Percentiles rank a stretch among this genome's conserved stretches.
Conservation (phyloP, 306 rosid genomes). For the Pueraria montana region DNA sequence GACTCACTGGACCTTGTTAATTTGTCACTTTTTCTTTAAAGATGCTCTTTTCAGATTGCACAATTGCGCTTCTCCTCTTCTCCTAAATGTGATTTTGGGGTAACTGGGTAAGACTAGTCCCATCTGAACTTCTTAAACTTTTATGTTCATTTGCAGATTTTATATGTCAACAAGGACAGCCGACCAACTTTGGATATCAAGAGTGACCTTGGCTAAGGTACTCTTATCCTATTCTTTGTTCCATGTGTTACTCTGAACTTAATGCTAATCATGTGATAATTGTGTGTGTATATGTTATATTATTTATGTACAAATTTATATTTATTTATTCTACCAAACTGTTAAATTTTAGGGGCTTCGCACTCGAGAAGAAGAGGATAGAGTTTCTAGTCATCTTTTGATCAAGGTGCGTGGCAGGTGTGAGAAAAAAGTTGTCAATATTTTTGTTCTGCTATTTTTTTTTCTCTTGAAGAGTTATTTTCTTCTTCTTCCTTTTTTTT, state of each 20-base stretch:
- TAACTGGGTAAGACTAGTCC: constrained; percentile 29
- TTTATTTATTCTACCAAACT: constrained; percentile 39
- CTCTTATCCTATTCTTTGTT: constrained; percentile 31
- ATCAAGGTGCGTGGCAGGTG: constrained; percentile 66
- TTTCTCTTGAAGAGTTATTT: constrained; percentile 25
- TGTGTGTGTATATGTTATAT: background rate
- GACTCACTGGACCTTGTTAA: constrained; percentile 34
- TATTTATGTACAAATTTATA: background rate
- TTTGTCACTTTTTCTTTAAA: constrained; percentile 38
- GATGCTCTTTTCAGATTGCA: constrained; percentile 8
- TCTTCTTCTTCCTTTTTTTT: background rate
- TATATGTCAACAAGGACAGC: constrained; percentile 88
- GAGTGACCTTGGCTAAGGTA: constrained; percentile 84
- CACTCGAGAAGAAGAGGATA: constrained; percentile 88
- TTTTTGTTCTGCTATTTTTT: constrained; percentile 42
- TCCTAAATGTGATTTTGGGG: constrained; percentile 16
- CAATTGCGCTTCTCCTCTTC: background rate
- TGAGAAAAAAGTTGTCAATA: constrained; percentile 37
- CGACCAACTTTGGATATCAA: constrained; percentile 72
- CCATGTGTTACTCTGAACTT: constrained; percentile 28
- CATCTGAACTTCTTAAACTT: constrained; percentile 3
- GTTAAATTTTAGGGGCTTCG: constrained; percentile 71
- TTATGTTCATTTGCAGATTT: constrained; percentile 62
- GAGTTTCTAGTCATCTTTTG: constrained; percentile 74
- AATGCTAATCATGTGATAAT: constrained; percentile 33